Conservation (phyloP, 2,329 filamentous ascomycete genomes). For the Fusarium cicatricum region DNA sequence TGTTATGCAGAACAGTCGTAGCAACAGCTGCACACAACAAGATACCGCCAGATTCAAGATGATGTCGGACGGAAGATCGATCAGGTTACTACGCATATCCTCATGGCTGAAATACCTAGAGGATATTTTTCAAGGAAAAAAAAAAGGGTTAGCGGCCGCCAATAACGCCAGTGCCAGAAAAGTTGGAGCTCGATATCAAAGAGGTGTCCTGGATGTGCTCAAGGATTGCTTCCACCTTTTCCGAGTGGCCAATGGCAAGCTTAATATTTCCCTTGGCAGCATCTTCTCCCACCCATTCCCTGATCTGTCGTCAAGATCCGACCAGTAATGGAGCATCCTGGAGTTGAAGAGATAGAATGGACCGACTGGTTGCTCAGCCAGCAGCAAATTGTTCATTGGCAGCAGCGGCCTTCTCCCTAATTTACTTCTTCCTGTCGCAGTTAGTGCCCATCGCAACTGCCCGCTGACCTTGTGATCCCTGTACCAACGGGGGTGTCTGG, state of each 20-base stretch:
- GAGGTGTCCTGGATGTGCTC: conserved; percentile 19
- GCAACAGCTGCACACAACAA: background rate
- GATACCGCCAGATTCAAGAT: background rate
- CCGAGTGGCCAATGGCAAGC: conserved; percentile 25
- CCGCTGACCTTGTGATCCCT: conserved; percentile 18
- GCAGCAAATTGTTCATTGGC: background rate
- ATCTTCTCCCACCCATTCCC: conserved; percentile 19
- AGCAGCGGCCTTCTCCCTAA: background rate
- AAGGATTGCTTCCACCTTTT: conserved; percentile 25
- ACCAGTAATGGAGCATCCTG: conserved; percentile 5
- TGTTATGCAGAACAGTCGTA: no score
- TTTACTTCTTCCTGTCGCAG: conserved; percentile 1
- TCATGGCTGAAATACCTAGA: background rate
- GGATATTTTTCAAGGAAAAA: conserved; percentile 3
- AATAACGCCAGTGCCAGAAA: conserved; percentile 7
- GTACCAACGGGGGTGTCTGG: conserved; percentile 12
- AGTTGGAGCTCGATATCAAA: conserved; percentile 17
- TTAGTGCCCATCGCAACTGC: conserved; percentile 1
- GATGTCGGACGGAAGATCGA: conserved; percentile 12
- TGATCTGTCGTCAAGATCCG: conserved; percentile 14
- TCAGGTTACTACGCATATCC: background rate
- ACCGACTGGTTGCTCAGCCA: conserved; percentile 8
- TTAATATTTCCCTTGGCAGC: conserved; percentile 26
- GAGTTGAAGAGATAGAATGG: conserved; percentile 14
- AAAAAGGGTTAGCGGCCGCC: conserved; percentile 2